phyloP scores from a whole-genome alignment of 2,329 filamentous ascomycete species.

The Ampelomyces quisqualis region DNA sequence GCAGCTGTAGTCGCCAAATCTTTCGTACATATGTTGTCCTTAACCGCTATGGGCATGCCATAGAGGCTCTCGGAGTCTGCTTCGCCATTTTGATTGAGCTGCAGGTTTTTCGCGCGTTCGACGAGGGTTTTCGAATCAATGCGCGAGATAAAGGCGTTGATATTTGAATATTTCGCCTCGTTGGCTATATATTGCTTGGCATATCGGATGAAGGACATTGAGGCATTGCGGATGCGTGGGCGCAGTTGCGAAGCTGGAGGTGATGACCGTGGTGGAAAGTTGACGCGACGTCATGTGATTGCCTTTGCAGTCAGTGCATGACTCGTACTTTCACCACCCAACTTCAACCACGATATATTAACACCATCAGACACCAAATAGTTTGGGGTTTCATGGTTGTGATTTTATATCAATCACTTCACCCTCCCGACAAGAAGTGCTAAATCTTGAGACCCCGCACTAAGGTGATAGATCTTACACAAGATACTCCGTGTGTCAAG shows the following conservation, averaged over 20 bases:
- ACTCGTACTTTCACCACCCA: conserved; percentile 1
- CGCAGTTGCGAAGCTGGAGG: conserved; percentile 7
- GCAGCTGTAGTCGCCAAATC: conserved; percentile 71
- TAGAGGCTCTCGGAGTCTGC: conserved; percentile 6
- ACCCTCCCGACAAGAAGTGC: too few species aligned
- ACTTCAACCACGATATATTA: background rate
- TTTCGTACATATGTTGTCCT: conserved; percentile 55
- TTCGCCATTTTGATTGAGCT: conserved; percentile 6
- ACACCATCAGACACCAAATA: background rate
- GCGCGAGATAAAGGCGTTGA: conserved; percentile 45
- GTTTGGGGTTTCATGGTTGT: background rate
- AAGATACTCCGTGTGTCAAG: background rate
- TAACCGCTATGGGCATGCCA: conserved; percentile 49
- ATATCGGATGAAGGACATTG: conserved; percentile 44
- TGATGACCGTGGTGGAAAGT: conserved; percentile 9
- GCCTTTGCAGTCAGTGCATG: background rate
- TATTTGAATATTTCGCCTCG: conserved; percentile 31
- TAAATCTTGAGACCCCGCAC: background rate
- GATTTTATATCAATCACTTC: background rate
- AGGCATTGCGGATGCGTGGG: conserved; percentile 26
- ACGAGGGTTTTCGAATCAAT: conserved; percentile 25
- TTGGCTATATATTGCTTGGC: conserved; percentile 41
- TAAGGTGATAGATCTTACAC: background rate
- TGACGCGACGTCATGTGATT: conserved; percentile 19
- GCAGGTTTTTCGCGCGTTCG: conserved; percentile 20